Percentiles rank a stretch among this genome's conserved stretches.
phyloP scores from a whole-genome alignment of 1,284 basidiomycete species.

The Golubevia pallescens region DNA sequence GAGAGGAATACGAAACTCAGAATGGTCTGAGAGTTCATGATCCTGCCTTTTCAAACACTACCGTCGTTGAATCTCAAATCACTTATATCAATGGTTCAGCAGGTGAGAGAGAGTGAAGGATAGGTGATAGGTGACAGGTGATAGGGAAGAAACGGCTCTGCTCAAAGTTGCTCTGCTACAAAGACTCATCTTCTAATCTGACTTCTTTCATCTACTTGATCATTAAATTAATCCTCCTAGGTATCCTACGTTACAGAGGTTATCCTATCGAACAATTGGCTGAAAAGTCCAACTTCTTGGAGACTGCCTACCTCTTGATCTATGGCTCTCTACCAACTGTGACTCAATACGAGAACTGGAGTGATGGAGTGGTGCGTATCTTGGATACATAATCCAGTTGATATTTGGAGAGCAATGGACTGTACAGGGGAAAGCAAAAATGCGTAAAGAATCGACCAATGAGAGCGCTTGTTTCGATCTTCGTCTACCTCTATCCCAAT shows the following conservation, averaged over 20 bases:
- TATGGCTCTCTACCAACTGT: constrained; percentile 75
- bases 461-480: no score
- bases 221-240: not conserved
- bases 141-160: no score
- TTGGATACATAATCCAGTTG: no score
- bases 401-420: no score
- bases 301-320: constrained; percentile 78
- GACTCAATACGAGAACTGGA: constrained; percentile 72
- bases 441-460: no score
- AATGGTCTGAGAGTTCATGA: constrained; percentile 19
- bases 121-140: no score
- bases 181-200: not conserved
- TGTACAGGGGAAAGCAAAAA: no score
- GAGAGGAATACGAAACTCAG: constrained; percentile 74
- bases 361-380: constrained; percentile 73
- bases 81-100: constrained; percentile 80
- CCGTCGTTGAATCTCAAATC: constrained; percentile 79
- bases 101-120: no score
- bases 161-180: no score
- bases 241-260: constrained; percentile 69
- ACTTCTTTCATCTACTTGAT: not conserved
- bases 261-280: constrained; percentile 90
- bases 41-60: constrained; percentile 72
- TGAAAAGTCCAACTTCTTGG: constrained; percentile 76
- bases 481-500: no score